Evolutionary conservation across 257 asterid genomes (phyloP).

Genomic region (Plectranthus barbatus): DNA sequence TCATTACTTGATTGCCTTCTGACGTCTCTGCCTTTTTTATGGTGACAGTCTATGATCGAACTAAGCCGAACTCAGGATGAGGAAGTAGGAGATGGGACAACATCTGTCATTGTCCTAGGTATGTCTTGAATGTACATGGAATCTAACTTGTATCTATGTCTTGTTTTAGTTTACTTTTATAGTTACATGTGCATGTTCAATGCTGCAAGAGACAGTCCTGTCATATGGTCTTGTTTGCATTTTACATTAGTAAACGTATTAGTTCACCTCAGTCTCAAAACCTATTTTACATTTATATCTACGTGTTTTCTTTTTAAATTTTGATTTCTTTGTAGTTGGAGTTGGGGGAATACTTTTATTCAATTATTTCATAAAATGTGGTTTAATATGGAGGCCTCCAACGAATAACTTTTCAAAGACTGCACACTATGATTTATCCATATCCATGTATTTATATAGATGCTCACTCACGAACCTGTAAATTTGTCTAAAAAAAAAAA

Average conservation of each 20-base stretch:
- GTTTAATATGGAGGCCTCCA: not conserved
- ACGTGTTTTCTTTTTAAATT: not conserved
- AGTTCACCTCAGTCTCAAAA: not conserved
- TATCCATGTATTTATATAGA: not conserved
- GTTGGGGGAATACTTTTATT: too few species aligned
- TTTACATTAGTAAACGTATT: not conserved
- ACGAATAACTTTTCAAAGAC: not conserved
- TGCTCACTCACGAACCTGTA: not conserved
- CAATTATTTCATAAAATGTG: not conserved
- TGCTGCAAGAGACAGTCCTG: not conserved
- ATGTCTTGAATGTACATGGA: conserved; percentile 14
- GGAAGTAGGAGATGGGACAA: conserved; percentile 99
- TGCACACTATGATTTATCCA: not conserved
- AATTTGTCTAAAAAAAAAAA: too few species aligned
- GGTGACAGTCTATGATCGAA: conserved; percentile 92
- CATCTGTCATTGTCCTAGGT: conserved; percentile 97
- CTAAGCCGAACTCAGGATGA: conserved; percentile 99
- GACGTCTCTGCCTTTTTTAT: conserved; percentile 5
- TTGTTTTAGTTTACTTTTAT: not conserved
- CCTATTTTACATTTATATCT: not conserved
- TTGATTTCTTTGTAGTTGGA: not conserved
- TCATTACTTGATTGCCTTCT: conserved; percentile 3
- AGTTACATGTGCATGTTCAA: not conserved
- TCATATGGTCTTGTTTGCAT: not conserved
- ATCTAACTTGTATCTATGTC: not conserved